These are phyloP conservation scores for Apiotrichum mycotoxinovorans DNA, from an alignment of 1,284 basidiomycete genomes.

Conservation along the genomic window DNA sequence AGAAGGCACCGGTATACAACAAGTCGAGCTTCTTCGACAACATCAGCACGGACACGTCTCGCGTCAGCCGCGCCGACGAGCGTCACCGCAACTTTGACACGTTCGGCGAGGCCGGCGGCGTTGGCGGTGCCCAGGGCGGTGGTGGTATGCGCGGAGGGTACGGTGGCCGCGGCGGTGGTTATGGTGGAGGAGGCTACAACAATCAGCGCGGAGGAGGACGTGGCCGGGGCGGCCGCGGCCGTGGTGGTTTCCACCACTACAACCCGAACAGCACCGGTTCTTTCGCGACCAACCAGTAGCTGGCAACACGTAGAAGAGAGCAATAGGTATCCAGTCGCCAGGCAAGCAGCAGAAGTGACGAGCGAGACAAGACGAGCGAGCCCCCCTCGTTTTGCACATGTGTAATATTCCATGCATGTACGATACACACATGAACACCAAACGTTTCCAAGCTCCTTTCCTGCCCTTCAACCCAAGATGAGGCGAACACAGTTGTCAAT, in stretches of 20 bases:
- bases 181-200: slow-evolving; percentile 9
- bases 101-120: slow-evolving; percentile 44
- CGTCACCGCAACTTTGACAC: slow-evolving; percentile 45
- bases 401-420: slow-evolving; percentile 17
- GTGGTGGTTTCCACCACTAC: neutral
- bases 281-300: neutral
- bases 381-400: neutral
- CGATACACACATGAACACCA: neutral
- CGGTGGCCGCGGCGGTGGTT: slow-evolving; percentile 17
- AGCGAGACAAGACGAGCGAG: neutral
- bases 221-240: slow-evolving; percentile 2
- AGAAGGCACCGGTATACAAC: slow-evolving; percentile 26
- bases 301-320: neutral
- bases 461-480: no score
- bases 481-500: slow-evolving; percentile 1
- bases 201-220: slow-evolving; percentile 12
- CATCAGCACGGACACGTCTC: slow-evolving; percentile 31
- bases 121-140: neutral
- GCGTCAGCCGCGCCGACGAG: slow-evolving; percentile 39
- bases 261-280: neutral
- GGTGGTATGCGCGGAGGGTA: slow-evolving; percentile 9
- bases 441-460: no score
- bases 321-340: neutral
- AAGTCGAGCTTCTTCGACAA: slow-evolving; percentile 46
- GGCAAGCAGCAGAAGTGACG: neutral